Conservation (phyloP, 148 eudicot species). For the Bassia scoparia region DNA sequence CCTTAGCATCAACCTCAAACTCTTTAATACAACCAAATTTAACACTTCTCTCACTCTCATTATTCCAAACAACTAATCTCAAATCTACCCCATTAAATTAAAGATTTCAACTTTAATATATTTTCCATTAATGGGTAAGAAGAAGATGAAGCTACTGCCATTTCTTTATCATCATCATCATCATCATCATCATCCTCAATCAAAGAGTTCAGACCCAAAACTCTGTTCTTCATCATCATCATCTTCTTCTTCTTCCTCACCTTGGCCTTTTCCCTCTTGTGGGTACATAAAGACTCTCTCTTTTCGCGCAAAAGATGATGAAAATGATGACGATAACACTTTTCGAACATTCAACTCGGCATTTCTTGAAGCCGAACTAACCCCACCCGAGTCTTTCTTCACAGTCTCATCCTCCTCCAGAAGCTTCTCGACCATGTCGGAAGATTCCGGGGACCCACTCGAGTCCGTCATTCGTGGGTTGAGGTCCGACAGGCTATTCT, state of each 20-base stretch:
- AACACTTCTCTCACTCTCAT: not conserved
- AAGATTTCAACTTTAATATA: no score
- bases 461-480: constrained; percentile 53
- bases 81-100: no score
- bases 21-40: no score
- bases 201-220: constrained; percentile 37
- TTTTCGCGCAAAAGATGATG: constrained; percentile 39
- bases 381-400: constrained; percentile 12
- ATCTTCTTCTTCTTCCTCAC: constrained; percentile 17
- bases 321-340: constrained; percentile 21
- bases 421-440: constrained; percentile 32
- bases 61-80: no score
- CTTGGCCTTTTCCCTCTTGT: constrained; percentile 65
- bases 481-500: constrained; percentile 62
- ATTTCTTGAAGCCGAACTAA: constrained; percentile 1
- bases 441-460: constrained; percentile 23
- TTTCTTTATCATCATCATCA: constrained; percentile 28
- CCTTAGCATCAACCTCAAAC: constrained; percentile 14
- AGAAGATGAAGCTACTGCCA: constrained; percentile 62
- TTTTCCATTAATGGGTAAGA: constrained; percentile 21
- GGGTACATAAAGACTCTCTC: constrained; percentile 58
- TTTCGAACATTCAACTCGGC: constrained; percentile 41
- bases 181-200: constrained; percentile 15
- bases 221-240: constrained; percentile 8
- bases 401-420: constrained; percentile 19